Evolutionary conservation across 2,329 filamentous ascomycete species (phyloP), one percentile per base, ranked within the genome.

Genomic region (Hypoxylon sp.): DNA sequence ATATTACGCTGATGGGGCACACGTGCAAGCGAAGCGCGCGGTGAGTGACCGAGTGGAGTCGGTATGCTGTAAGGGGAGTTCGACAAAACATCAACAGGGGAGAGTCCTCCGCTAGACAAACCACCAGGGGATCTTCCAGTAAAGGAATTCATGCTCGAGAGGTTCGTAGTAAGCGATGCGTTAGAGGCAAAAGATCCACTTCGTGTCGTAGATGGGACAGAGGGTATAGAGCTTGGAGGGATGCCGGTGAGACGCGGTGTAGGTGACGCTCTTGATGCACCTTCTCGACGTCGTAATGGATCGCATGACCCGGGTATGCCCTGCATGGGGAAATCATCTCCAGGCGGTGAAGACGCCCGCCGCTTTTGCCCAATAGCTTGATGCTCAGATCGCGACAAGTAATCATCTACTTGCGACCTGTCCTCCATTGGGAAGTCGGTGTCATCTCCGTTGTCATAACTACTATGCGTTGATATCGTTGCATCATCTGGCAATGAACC

Each of bases 271-370:
- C 86, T 82, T 2, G 82, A 81, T 7, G 78, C 77, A 5, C 80
- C 75, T 6, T 87, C 85, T 11, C 85, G 82, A 56, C 85, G 83
- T 62, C 85, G 82, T 45, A 83, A 72, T 62, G 82, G 72, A 36
- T 86, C 85, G 50, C 78, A 79, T 28, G 82, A 80, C 30, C 79
- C 77, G 2, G 79, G 65, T 30, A 82, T 75, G 14, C 74, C 78
- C 61, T 80, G 79, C n/a, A 81, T 71, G 17, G 80, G 73, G 5
- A 80, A 75, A 28, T 87, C 85, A 10, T 85, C 85, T 2, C 80
- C 79, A 0, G 82, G 84, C 0, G 86, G 86, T 25, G 86, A 88
- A 0, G 85, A 86, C 1, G 86, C 86, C 41, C 86, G 81, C 50
- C 87, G 82, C 77, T 89, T 89, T 65, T 83, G 83, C 5, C 86